Evolutionary conservation across 331 rosid genomes (phyloP), one percentile per base, ranked within the genome.

Genomic region (Acacia pycnantha): DNA sequence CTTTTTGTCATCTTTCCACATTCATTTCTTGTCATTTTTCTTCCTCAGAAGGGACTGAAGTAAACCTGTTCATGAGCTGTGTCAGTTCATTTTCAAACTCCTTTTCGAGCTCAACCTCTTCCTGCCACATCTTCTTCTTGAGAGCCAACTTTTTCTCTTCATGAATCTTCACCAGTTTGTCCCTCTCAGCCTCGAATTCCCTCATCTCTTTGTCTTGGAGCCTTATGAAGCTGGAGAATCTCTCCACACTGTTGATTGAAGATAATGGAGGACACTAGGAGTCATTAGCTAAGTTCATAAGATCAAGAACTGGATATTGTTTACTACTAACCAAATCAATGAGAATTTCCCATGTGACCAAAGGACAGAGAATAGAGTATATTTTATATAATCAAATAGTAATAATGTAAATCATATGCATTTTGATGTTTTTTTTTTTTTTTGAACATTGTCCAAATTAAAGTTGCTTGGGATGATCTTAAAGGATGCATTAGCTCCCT

Each of bases 41-140:
- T 79, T 77, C 80, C 64, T 46, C 35, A 62, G 58, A n/a, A 64
- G 58, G 58, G 53, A 14, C 48, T 7, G 70, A 78, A 78, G 85
- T 43, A 74, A 85, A 86, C 48, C 77, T 85, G 53, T 89, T 83
- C 92, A 86, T 89, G 74, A 94, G 91, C 44, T 35, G 77, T 29
- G 84, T 84, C 53, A 92, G 70, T 50, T 82, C 74, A 83, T 13
- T 76, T 29, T 61, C 85, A 75, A 51, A 51, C 22, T 89, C 91
- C 77, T 85, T 77, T 87, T 86, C 97, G 27, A 37, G 9, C 41
- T 37, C 41, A 9, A 37, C 41, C 41, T 37, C 41, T 37, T 37
- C 41, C 41, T 37, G 86, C 91, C 80, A 87, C 9, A 76, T 83
- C 84, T 86, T 82, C 79, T 58, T 82, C 86, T 76, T 84, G 82